These are phyloP conservation scores for Melaleuca alternifolia DNA, from an alignment of 345 rosid species.

Conservation along the genomic window DNA sequence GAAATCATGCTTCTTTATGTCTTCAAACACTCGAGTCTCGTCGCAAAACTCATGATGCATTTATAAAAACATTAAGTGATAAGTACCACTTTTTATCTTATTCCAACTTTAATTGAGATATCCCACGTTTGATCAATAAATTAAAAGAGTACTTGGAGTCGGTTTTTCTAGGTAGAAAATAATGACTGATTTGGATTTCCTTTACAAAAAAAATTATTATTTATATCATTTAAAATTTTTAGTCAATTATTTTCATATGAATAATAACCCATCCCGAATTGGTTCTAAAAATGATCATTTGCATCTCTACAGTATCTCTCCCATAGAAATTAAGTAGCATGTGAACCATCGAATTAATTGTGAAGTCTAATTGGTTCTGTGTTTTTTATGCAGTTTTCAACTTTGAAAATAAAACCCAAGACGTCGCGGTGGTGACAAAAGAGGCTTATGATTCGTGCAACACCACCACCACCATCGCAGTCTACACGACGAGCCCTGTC, in stretches of 20 bases:
- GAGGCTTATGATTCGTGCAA: constrained; percentile 27
- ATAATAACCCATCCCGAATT: not conserved
- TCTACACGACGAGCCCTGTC: constrained; percentile 16
- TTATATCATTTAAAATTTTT: not conserved
- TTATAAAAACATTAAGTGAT: not conserved
- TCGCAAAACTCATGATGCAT: not conserved
- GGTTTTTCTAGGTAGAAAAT: rapidly evolving
- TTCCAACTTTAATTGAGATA: not conserved
- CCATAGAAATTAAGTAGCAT: not conserved
- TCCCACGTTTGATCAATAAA: not conserved
- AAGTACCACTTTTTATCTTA: not conserved
- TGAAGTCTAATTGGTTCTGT: not conserved
- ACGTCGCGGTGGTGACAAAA: constrained; percentile 38
- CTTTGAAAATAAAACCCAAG: constrained; percentile 33
- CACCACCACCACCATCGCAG: constrained; percentile 14
- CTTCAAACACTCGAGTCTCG: not conserved
- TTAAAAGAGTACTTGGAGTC: not conserved
- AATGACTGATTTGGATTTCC: not conserved
- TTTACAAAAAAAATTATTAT: no score
- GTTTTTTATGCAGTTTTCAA: constrained; percentile 30
- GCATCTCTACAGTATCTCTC: not conserved
- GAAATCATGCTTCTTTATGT: not conserved
- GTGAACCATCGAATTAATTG: not conserved
- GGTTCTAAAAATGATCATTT: not conserved
- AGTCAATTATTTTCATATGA: not conserved